Evolutionary conservation across 805 yeast genomes (phyloP).

Genomic region (Candida jianshihensis): DNA sequence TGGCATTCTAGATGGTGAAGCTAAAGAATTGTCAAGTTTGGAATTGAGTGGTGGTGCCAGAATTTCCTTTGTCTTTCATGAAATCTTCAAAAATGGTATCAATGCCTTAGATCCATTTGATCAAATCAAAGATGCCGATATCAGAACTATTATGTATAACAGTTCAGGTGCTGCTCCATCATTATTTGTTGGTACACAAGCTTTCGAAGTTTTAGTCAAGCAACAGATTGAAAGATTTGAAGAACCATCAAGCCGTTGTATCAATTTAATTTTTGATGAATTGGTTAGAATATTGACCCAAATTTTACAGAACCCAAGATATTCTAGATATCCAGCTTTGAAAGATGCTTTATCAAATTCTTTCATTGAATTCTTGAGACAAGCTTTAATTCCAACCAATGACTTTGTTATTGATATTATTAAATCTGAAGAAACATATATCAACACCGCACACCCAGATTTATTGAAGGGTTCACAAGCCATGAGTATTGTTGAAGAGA

Average conservation of each 20-base stretch:
- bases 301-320: constrained; percentile 74
- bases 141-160: constrained; percentile 93
- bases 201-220: constrained; percentile 91
- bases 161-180: constrained; percentile 96
- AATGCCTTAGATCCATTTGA: constrained; percentile 92
- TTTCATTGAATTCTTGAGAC: constrained; percentile 74
- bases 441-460: constrained; percentile 97
- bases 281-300: constrained; percentile 84
- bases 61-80: constrained; percentile 94
- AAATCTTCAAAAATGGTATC: constrained; percentile 88
- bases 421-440: constrained; percentile 82
- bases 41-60: constrained; percentile 98
- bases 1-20: constrained; percentile 87
- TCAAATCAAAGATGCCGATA: constrained; percentile 91
- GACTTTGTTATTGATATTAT: constrained; percentile 80
- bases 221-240: constrained; percentile 92
- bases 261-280: constrained; percentile 88
- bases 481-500: constrained; percentile 85
- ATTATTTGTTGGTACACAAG: constrained; percentile 93
- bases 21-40: constrained; percentile 78
- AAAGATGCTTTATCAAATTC: constrained; percentile 79
- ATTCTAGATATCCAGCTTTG: constrained; percentile 83
- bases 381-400: constrained; percentile 77
- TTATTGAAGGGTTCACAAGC: constrained; percentile 92
- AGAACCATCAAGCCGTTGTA: constrained; percentile 87